Evolutionary conservation across 768 basidiomycete species (phyloP), one percentile per base, ranked within the genome.

Genomic region (Trametes punicea): DNA sequence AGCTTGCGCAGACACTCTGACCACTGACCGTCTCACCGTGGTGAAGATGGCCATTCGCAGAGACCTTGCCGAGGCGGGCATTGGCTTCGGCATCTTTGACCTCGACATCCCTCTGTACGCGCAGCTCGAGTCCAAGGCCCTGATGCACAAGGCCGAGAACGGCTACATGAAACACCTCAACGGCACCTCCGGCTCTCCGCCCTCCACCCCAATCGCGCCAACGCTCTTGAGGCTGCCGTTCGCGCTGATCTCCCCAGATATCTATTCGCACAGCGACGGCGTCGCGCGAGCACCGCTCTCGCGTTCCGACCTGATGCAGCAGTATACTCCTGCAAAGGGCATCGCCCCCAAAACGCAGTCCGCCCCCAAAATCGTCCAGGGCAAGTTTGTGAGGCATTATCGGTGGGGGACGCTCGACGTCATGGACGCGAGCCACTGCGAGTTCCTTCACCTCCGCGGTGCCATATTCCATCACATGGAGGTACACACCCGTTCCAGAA

Each of bases 11-110:
- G 91, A 93, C 75, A 77, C 82, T 58, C 77, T 93, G 61, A 87
- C 88, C 49, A 88, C 87, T 71, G 88, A 92, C 68, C 85, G 89
- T 62, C 80, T 93, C 56, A 80, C 83, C 49, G 83, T 83, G 60
- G 82, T 93, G 69, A 91, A 91, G 72, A 72, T 84, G 66, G 90
- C 89, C 60, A 81, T 93, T 67, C 82, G 88, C 63, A 74, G 84
- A 67, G 89, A 91, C 73, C 78, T 93, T 42, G 89, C 89, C 36
- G 85, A 87, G 62, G 87, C 87, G 45, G 90, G 90, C 56, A 91
- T 92, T 68, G 90, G 88, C 57, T 92, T 92, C 71, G 90, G 90
- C 64, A 90, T 93, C 62, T 93, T 93, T 73, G 90, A 92, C 77
- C 76, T 82, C 69, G 87, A 88, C 71, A 74, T 71, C 61, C 76